Base-by-base conservation (phyloP, 2,329 filamentous ascomycete species). In the Penicillium verrucosum region DNA sequence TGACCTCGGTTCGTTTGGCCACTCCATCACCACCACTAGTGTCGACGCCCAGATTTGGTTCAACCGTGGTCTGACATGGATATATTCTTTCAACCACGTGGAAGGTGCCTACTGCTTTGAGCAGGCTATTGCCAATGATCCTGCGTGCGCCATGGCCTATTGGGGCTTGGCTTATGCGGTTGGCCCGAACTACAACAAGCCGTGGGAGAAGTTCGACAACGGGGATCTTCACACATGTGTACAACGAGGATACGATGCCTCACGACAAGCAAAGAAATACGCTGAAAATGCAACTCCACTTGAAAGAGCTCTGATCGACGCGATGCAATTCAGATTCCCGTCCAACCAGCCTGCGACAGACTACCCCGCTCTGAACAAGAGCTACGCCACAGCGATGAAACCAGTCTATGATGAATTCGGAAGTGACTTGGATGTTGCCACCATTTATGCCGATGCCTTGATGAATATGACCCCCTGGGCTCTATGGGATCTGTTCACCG, bases 11-110 rank as follows among this genome's bases (percentile, higher is more conserved):
- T 68, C 75, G 0, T 85, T 83, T 67, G 73, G 76, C 32, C 81
- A 83, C n/a, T 64, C 74, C 3, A 75, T 90, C 44, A 85, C 74
- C 36, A 85, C 85, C 0, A 70, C 63, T 16, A 83, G 69, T 63
- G 42, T 68, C 4, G 76, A 79, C 44, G 80, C 85, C 1, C 84
- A 89, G 66, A 75, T 64, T 7, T 92, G 89, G 89, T 90, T 89
- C 68, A 79, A 88, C 68, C 83, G 87, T 3, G 89, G 87, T 2
- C 75, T 92, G n/a, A 77, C 86, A 23, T 92, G 89, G 89, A 81
- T 79, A 42, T 92, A 88, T 70, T 86, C 78, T 23, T 92, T 92
- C 77, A 90, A 92, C 68, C 88, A 91, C 66, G 86, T 88, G 62
- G 89, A 91, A 69, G 82, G 87, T 0, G 81, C 80, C 75, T 18